These are phyloP conservation scores for Pseudogymnoascus sp. DNA, from an alignment of 2,329 filamentous ascomycete species.

Conservation along the genomic window DNA sequence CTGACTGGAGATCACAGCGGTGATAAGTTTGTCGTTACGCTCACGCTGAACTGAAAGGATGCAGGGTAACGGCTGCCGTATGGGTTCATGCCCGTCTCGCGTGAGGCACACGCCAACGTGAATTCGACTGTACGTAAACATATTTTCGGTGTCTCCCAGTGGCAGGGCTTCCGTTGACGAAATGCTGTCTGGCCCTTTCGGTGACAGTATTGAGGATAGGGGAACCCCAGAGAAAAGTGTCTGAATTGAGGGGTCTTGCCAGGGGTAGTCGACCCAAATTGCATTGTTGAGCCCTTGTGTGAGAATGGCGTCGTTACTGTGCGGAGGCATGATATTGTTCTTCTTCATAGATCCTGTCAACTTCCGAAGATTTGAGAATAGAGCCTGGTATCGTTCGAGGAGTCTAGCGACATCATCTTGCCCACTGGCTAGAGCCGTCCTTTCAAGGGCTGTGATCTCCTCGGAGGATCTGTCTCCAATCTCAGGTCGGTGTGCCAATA, in stretches of 20 bases:
- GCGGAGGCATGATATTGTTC: slow-evolving; percentile 64
- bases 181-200: slow-evolving; percentile 36
- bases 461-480: slow-evolving; percentile 22
- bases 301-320: slow-evolving; percentile 56
- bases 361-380: slow-evolving; percentile 61
- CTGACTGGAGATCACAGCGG: slow-evolving; percentile 70
- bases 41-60: slow-evolving; percentile 67
- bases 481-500: slow-evolving; percentile 34
- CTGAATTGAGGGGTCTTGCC: slow-evolving; percentile 61
- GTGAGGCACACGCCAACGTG: slow-evolving; percentile 66
- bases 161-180: slow-evolving; percentile 60
- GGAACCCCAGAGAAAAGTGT: slow-evolving; percentile 58
- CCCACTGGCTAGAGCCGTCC: not conserved
- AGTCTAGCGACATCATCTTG: slow-evolving; percentile 32
- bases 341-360: slow-evolving; percentile 75
- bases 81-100: slow-evolving; percentile 60
- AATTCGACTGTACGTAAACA: slow-evolving; percentile 73
- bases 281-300: slow-evolving; percentile 70
- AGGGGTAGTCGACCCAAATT: slow-evolving; percentile 74
- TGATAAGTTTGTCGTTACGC: slow-evolving; percentile 58
- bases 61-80: slow-evolving; percentile 62
- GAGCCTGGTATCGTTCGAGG: slow-evolving; percentile 41
- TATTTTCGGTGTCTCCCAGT: slow-evolving; percentile 61
- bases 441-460: not conserved
- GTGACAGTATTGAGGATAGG: slow-evolving; percentile 39